A percentile compares a stretch with the other conserved stretches of the same genome.
phyloP scores from a whole-genome alignment of 208 protist genomes.

The Leishmania aethiopica region DNA sequence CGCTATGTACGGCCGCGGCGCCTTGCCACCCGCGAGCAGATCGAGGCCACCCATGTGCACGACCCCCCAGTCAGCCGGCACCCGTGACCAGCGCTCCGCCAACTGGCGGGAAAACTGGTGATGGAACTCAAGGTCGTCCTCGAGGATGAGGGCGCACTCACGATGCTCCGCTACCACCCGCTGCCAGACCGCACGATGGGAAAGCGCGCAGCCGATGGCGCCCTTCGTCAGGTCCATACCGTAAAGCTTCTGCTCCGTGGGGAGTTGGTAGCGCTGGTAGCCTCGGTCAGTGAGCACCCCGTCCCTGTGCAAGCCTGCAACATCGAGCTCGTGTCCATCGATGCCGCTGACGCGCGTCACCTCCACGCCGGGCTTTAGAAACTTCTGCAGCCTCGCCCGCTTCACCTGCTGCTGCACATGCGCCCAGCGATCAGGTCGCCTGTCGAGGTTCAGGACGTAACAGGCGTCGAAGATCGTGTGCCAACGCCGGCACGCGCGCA shows the following conservation, averaged over 20 bases:
- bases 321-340: constrained; percentile 68
- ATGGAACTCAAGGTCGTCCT: constrained; percentile 92
- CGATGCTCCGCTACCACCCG: constrained; percentile 46
- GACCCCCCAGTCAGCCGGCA: constrained; percentile 89
- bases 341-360: constrained; percentile 79
- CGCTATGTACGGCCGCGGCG: constrained; percentile 82
- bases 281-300: constrained; percentile 78
- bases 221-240: constrained; percentile 92
- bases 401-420: constrained; percentile 76
- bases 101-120: constrained; percentile 70
- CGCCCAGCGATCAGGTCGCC: constrained; percentile 73
- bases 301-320: constrained; percentile 40
- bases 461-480: constrained; percentile 85
- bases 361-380: constrained; percentile 45
- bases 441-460: constrained; percentile 91
- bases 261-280: constrained; percentile 70
- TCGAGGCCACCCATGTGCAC: constrained; percentile 90
- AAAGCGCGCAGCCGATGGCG: constrained; percentile 88
- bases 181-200: constrained; percentile 85
- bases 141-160: constrained; percentile 72
- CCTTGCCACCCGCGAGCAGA: constrained; percentile 77
- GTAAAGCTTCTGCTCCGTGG: constrained; percentile 85
- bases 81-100: constrained; percentile 46
- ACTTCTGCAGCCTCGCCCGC: constrained; percentile 50
- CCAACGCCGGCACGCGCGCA: constrained; percentile 29